phyloP scores from a whole-genome alignment of 441 rosid species.

The Pelargonium fulgidum region DNA sequence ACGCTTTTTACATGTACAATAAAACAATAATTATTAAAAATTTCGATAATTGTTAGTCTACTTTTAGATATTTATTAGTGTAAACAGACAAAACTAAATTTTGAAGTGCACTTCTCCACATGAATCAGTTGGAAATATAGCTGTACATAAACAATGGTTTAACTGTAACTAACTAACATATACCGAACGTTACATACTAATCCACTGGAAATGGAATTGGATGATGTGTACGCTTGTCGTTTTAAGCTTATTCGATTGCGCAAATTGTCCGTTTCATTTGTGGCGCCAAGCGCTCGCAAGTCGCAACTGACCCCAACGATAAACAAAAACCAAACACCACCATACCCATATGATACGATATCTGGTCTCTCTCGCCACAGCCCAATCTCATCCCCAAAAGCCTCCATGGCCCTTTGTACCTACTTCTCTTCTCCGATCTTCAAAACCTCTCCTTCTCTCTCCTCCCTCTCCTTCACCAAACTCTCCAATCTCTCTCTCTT shows the following conservation, averaged over 20 bases:
- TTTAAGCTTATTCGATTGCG: background rate
- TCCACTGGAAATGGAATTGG: too few species aligned
- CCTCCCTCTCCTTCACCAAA: slow-evolving; percentile 22
- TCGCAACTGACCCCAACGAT: slow-evolving; percentile 4
- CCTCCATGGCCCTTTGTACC: slow-evolving; percentile 27
- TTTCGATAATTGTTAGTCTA: too few species aligned
- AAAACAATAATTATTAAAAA: too few species aligned
- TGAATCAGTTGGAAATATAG: too few species aligned
- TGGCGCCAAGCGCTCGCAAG: slow-evolving; percentile 5
- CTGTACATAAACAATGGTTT: too few species aligned
- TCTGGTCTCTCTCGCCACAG: background rate
- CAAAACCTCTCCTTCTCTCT: slow-evolving; percentile 4
- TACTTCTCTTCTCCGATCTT: slow-evolving; percentile 10
- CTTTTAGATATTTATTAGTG: too few species aligned
- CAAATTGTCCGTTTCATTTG: slow-evolving; percentile 7
- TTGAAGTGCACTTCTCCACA: too few species aligned
- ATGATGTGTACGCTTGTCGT: background rate
- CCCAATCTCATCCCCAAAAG: background rate
- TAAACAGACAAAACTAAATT: too few species aligned
- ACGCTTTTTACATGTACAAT: too few species aligned
- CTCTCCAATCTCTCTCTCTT: slow-evolving; percentile 21
- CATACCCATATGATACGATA: too few species aligned
- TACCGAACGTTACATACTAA: too few species aligned
- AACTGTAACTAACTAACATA: too few species aligned
- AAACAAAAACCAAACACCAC: background rate